Evolutionary conservation across 75 land plant genomes (phyloP), one percentile per base, ranked within the genome.

Genomic region (Cupressus sempervirens): DNA sequence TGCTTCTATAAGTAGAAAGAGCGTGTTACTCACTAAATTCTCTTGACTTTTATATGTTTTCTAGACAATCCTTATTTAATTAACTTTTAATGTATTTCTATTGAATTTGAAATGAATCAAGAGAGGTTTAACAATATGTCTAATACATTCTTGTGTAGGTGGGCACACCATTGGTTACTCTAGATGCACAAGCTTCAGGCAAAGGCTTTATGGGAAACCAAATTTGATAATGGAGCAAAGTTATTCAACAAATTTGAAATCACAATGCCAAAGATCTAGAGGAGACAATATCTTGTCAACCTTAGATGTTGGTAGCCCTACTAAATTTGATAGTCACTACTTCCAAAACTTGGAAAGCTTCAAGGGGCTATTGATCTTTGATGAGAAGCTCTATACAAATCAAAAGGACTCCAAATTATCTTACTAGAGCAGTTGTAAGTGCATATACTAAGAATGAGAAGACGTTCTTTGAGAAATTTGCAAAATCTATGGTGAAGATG

Each of bases 81-180:
- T 58, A 58, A 5, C 23, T 16, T 58, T 58, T 18, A n/a, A 58
- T 6, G 20, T 58, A 20, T 18, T 18, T 18, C 20, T 26, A 14
- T 2, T 54, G 56, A 54, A 54, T 54, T 18, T 54, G 56, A 3
- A 54, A 16, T 0, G 20, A 13, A 29, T n/a, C 32, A 68, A 68
- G 10, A 29, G 7, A 68, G 10, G 72, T 68, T 26, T 3, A 46
- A 46, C 48, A 7, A 8, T 8, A 50, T 11, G 20, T 50, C 14
- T 56, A 23, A 56, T 56, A 3, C 4, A 16, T 56, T 62, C 7
- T 5, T 87, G 52, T 12, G 14, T 91, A 95, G 96, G 97, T 36
- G 89, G 93, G 46, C 97, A 95, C 88, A 94, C 97, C 34, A 94
- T 95, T 15, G 97, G 97, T 20, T 77, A 88, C 20, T 70, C 96